Conservation (phyloP, 192 early-diverging fungal species). For the Chytriomyces hyalinus region DNA sequence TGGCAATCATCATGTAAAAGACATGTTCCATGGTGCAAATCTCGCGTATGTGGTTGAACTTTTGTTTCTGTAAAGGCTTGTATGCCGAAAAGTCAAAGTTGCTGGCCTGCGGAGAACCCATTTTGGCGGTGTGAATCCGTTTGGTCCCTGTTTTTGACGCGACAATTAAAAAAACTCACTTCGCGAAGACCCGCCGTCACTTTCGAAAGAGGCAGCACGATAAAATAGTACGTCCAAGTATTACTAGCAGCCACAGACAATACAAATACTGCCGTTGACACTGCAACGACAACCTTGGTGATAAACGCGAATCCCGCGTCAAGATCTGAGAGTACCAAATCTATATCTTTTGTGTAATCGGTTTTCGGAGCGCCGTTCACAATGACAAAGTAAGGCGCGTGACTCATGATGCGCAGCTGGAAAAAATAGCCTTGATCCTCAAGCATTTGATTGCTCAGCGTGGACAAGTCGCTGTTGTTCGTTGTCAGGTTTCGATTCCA, state of each 20-base stretch:
- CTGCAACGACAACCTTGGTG: background rate
- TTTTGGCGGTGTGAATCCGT: too few relatives aligned
- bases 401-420: background rate
- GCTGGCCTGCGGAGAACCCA: background rate
- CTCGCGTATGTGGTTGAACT: background rate
- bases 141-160: too few relatives aligned
- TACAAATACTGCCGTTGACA: background rate
- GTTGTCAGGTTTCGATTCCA: too few relatives aligned
- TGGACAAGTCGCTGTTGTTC: too few relatives aligned
- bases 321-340: background rate
- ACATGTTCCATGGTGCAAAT: background rate
- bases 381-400: background rate
- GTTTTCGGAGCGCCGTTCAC: conserved; percentile 5
- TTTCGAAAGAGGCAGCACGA: background rate
- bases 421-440: background rate
- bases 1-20: conserved; percentile 2
- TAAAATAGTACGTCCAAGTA: background rate
- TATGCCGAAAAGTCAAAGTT: background rate
- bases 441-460: background rate
- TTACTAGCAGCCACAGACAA: background rate
- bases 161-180: too few relatives aligned
- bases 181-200: too few relatives aligned
- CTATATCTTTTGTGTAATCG: background rate
- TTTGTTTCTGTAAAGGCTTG: background rate
- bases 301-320: background rate